A percentile compares a stretch with the other conserved stretches of the same genome.
These are phyloP conservation scores for Apiotrichum veenhuisii DNA, from an alignment of 1,284 basidiomycete species.

Conservation along the genomic window DNA sequence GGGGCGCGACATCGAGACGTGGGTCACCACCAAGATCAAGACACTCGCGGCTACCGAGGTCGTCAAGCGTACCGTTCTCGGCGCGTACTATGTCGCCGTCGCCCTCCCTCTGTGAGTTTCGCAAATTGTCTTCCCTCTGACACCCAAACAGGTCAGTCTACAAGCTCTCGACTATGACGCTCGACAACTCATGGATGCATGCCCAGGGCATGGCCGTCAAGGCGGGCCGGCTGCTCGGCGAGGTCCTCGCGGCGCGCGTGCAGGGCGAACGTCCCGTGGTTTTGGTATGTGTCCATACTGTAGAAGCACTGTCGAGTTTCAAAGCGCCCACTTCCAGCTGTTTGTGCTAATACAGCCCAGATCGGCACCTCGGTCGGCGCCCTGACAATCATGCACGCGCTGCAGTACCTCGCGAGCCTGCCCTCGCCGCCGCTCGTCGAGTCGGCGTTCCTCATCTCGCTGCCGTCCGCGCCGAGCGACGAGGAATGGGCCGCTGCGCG, in stretches of 20 bases:
- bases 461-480: conserved; percentile 52
- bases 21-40: conserved; percentile 47
- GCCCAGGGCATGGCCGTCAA: conserved; percentile 52
- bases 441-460: conserved; percentile 53
- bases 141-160: conserved; percentile 47
- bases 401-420: conserved; percentile 51
- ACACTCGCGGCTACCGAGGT: conserved; percentile 51
- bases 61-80: conserved; percentile 56
- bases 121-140: too few relatives aligned
- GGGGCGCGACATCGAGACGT: conserved; percentile 51
- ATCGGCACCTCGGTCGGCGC: conserved; percentile 57
- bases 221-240: conserved; percentile 56
- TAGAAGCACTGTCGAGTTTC: too few relatives aligned
- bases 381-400: conserved; percentile 54
- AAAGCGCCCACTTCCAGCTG: neutral
- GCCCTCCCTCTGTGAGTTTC: conserved; percentile 51
- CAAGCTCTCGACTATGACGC: conserved; percentile 44
- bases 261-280: conserved; percentile 57
- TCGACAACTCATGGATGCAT: conserved; percentile 51
- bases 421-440: conserved; percentile 52
- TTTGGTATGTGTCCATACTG: conserved; percentile 39
- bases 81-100: conserved; percentile 55
- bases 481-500: conserved; percentile 52
- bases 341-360: conserved; percentile 22
- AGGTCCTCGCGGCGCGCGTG: conserved; percentile 55